Evolutionary conservation across 1,139 yeast species (phyloP).

Genomic region (Blastobotrys serpentis): DNA sequence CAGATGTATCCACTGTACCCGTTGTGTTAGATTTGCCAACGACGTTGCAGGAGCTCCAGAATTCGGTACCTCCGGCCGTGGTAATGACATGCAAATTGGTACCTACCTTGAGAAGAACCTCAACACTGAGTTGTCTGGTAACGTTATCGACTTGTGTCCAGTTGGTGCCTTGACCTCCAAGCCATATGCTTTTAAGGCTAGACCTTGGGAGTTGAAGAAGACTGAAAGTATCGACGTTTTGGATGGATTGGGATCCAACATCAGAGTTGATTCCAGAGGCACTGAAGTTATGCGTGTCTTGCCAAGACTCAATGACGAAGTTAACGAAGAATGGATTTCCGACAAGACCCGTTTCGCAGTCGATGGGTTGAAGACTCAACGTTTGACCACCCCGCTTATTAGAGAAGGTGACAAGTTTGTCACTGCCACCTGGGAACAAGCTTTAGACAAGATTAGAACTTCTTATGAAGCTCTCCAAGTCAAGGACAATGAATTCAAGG

Average conservation of each 20-base stretch:
- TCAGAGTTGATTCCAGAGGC: slow-evolving; percentile 85
- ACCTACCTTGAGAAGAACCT: slow-evolving; percentile 83
- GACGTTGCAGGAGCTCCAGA: slow-evolving; percentile 94
- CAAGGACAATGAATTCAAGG: slow-evolving; percentile 71
- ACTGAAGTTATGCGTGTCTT: slow-evolving; percentile 84
- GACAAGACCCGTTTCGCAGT: slow-evolving; percentile 85
- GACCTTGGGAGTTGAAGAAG: slow-evolving; percentile 93
- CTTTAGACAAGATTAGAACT: slow-evolving; percentile 65
- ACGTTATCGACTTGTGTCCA: slow-evolving; percentile 85
- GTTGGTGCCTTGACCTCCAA: slow-evolving; percentile 90
- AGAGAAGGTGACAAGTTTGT: slow-evolving; percentile 70
- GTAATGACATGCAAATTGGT: slow-evolving; percentile 90
- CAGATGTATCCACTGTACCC: slow-evolving; percentile 89
- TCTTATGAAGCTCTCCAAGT: slow-evolving; percentile 62
- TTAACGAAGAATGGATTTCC: slow-evolving; percentile 90
- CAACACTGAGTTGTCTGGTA: slow-evolving; percentile 84
- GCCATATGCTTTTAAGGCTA: slow-evolving; percentile 87
- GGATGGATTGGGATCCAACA: slow-evolving; percentile 81
- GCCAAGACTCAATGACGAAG: slow-evolving; percentile 82
- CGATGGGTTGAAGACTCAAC: slow-evolving; percentile 84
- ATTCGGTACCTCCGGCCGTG: slow-evolving; percentile 85
- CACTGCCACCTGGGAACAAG: slow-evolving; percentile 87
- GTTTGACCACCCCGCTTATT: slow-evolving; percentile 78
- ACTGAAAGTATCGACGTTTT: slow-evolving; percentile 84
- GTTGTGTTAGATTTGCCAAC: slow-evolving; percentile 87